A percentile compares a stretch with the other conserved stretches of the same genome.
Evolutionary conservation across 2,329 filamentous ascomycete genomes (phyloP).

Genomic region (Xylaria polymorpha): DNA sequence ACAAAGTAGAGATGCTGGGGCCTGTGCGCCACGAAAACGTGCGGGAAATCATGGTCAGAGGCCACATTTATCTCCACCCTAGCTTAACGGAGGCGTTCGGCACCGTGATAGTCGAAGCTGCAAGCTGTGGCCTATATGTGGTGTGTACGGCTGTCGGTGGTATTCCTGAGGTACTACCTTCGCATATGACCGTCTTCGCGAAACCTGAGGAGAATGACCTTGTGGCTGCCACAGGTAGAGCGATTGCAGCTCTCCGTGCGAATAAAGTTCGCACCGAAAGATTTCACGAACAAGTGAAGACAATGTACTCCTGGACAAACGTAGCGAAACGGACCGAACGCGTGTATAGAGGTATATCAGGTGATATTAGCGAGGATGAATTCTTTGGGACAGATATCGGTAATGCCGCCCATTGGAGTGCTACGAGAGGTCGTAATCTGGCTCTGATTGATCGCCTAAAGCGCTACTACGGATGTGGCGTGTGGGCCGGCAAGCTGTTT

Average conservation of each 20-base stretch:
- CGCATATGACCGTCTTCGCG: conserved; percentile 97
- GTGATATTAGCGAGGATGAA: conserved; percentile 84
- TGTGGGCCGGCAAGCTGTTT: conserved; percentile 98
- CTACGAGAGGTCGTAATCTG: conserved; percentile 80
- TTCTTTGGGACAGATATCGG: conserved; percentile 86
- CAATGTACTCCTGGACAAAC: conserved; percentile 99
- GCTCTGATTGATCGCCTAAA: conserved; percentile 95
- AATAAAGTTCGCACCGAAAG: conserved; percentile 90
- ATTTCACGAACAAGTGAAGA: conserved; percentile 96
- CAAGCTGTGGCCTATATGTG: conserved; percentile 94
- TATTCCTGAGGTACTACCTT: conserved; percentile 94
- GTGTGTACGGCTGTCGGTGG: conserved; percentile 97
- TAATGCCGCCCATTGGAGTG: conserved; percentile 71
- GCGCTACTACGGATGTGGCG: conserved; percentile 96
- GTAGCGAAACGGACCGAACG: conserved; percentile 93
- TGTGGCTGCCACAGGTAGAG: conserved; percentile 86
- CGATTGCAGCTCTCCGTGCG: conserved; percentile 85
- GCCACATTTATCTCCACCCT: conserved; percentile 96
- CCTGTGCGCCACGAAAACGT: conserved; percentile 96
- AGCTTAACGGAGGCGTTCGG: conserved; percentile 97
- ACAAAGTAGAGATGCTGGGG: conserved; percentile 91
- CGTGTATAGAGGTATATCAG: conserved; percentile 93
- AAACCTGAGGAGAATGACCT: conserved; percentile 97
- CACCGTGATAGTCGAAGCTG: conserved; percentile 97
- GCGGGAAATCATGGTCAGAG: conserved; percentile 95